These are phyloP conservation scores for Xerocomellus intermedius DNA, from an alignment of 768 basidiomycete species.

Conservation along the genomic window DNA sequence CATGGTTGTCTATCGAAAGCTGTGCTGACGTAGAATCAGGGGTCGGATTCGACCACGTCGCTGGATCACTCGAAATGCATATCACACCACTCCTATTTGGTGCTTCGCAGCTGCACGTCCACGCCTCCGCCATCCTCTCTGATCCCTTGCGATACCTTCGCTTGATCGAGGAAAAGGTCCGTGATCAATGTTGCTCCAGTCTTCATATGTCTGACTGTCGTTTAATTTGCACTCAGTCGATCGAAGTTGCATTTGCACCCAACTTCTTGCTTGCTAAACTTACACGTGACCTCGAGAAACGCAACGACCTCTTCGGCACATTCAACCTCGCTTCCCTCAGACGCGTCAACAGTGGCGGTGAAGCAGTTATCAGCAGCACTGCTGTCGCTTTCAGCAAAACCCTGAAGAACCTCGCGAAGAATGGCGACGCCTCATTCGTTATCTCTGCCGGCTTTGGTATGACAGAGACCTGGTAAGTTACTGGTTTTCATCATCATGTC, in stretches of 20 bases:
- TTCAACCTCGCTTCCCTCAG: slow-evolving; percentile 36
- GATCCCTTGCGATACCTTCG: slow-evolving; percentile 24
- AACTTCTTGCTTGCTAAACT: slow-evolving; percentile 44
- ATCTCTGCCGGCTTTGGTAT: slow-evolving; percentile 34
- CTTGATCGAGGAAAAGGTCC: slow-evolving; percentile 37
- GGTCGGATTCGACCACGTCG: slow-evolving; percentile 49
- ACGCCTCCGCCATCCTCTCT: slow-evolving; percentile 24
- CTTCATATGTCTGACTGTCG: not conserved
- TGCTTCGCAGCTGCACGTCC: slow-evolving; percentile 23
- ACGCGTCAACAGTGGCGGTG: slow-evolving; percentile 43
- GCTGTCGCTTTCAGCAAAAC: slow-evolving; percentile 38
- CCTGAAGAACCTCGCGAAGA: slow-evolving; percentile 27
- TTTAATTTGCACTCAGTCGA: slow-evolving; percentile 22
- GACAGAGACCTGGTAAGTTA: slow-evolving; percentile 40
- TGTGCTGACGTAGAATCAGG: slow-evolving; percentile 17
- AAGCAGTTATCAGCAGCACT: slow-evolving; percentile 39
- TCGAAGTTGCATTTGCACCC: slow-evolving; percentile 36
- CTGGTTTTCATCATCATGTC: not conserved
- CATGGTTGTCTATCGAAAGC: not conserved
- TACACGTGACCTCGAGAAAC: slow-evolving; percentile 31
- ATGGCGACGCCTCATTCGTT: slow-evolving; percentile 31
- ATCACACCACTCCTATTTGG: slow-evolving; percentile 37
- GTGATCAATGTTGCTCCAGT: slow-evolving; percentile 12
- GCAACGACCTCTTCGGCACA: slow-evolving; percentile 20
- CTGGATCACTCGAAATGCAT: slow-evolving; percentile 43